Conservation (phyloP, 1,139 yeast genomes). For the Pichia sp. region DNA sequence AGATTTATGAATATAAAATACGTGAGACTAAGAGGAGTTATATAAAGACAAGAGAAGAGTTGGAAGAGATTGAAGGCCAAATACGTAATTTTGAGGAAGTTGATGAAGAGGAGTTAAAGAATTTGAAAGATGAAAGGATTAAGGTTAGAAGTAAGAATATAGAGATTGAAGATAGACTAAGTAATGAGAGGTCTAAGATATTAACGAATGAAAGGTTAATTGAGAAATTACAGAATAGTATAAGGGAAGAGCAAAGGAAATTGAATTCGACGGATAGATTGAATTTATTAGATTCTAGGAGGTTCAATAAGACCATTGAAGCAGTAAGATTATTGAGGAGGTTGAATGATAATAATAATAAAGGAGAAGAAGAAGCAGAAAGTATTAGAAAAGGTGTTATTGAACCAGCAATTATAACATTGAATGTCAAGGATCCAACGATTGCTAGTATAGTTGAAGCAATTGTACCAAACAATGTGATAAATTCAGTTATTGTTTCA, state of each 20-base stretch:
- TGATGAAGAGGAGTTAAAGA: constrained; percentile 18
- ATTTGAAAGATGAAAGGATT: constrained; percentile 17
- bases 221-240: constrained; percentile 8
- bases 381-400: constrained; percentile 33
- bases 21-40: constrained; percentile 24
- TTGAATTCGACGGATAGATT: constrained; percentile 47
- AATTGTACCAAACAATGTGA: constrained; percentile 46
- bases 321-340: constrained; percentile 37
- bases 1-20: constrained; percentile 26
- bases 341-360: constrained; percentile 15
- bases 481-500: constrained; percentile 48
- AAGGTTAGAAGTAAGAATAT: constrained; percentile 15
- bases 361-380: no score
- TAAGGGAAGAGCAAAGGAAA: constrained; percentile 23
- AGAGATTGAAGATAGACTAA: constrained; percentile 7
- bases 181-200: constrained; percentile 3
- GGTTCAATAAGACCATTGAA: constrained; percentile 26
- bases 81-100: constrained; percentile 8
- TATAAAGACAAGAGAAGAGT: constrained; percentile 19
- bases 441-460: constrained; percentile 54
- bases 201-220: constrained; percentile 4
- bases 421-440: constrained; percentile 42
- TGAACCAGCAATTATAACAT: constrained; percentile 73
- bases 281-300: constrained; percentile 28
- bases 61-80: constrained; percentile 16